Base-by-base conservation (phyloP, 2,329 filamentous ascomycete species). In the Cladosporium velox region DNA sequence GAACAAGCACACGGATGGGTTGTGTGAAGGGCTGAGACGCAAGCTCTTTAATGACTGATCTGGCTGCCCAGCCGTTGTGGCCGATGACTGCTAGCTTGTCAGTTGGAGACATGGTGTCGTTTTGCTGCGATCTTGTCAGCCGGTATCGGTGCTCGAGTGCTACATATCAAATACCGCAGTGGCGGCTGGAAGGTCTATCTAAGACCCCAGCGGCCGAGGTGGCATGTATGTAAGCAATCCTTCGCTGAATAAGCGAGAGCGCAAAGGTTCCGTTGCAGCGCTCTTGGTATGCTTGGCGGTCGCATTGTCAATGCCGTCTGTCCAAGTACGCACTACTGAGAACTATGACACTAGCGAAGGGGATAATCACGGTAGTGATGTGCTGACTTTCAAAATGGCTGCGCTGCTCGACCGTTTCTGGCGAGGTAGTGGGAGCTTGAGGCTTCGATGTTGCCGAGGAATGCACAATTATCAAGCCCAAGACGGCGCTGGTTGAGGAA, bases 11-110 rank as follows among this genome's bases (percentile, higher is more conserved):
- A 5, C 57, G 57, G 18, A 59, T 32, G 15, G 57, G 38, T 0
- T 30, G 12, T 14, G 35, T 47, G 18, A 44, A 47, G 12, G 35
- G 35, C 11, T 44, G 38, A 14, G 35, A 44, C 11, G 57, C 57
- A 21, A 59, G 57, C 6, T 38, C 41, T 26, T 30, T 59, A 26
- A 59, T 15, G 18, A 59, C 47, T 6, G 15, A n/a, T n/a, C 28
- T 14, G 6, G 57, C 57, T 7, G 57, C 57, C 57, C 57, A 59
- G n/a, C 57, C 57, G 15, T 21, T 47, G 15, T 59, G 57, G 35
- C 57, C 57, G 7, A 59, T 44, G 24, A 59, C 26, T 10, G 57
- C 57, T 7, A 59, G 21, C 15, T 18, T 59, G 30, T 59, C 30
- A 8, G 55, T 59, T 11, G 55, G 32, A 38, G 55, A 35, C 55